Evolutionary conservation across 805 yeast species (phyloP).

Genomic region (Metschnikowia lunata): DNA sequence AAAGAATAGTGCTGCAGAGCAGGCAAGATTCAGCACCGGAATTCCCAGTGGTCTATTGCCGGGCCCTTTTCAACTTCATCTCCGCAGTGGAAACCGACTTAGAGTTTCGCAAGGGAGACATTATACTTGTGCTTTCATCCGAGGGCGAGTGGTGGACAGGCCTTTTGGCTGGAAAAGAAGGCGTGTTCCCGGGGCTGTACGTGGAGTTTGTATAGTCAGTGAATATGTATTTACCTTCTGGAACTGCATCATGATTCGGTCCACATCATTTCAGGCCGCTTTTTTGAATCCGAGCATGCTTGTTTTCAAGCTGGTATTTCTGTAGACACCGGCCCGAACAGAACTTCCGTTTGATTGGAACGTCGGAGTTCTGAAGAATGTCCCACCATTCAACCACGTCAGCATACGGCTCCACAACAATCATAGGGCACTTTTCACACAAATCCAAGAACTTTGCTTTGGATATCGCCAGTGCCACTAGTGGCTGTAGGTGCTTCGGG

Average conservation of each 20-base stretch:
- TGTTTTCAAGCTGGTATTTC: slow-evolving; percentile 17
- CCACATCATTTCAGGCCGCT: not conserved
- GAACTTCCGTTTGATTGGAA: slow-evolving; percentile 53
- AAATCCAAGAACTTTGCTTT: slow-evolving; percentile 48
- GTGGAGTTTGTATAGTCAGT: slow-evolving; percentile 14
- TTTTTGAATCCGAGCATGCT: not conserved
- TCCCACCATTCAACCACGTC: slow-evolving; percentile 69
- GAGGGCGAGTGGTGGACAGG: slow-evolving; percentile 38
- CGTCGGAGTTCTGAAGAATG: slow-evolving; percentile 41
- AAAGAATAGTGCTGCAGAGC: not conserved
- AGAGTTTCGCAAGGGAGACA: slow-evolving; percentile 40
- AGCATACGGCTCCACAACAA: slow-evolving; percentile 54
- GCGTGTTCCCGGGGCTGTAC: slow-evolving; percentile 34
- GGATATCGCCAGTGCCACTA: slow-evolving; percentile 50
- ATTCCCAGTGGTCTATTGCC: slow-evolving; percentile 19
- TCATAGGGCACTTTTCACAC: slow-evolving; percentile 47
- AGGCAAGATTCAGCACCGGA: not conserved
- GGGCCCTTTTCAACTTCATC: slow-evolving; percentile 38
- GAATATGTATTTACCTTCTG: no score
- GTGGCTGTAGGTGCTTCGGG: slow-evolving; percentile 41
- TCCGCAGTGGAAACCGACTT: slow-evolving; percentile 41
- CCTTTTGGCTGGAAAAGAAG: slow-evolving; percentile 22
- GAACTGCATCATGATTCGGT: no score
- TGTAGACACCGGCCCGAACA: slow-evolving; percentile 48
- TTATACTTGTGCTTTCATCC: slow-evolving; percentile 32